phyloP scores from a whole-genome alignment of 2,329 filamentous ascomycete species.

The Chaetomium sp. region DNA sequence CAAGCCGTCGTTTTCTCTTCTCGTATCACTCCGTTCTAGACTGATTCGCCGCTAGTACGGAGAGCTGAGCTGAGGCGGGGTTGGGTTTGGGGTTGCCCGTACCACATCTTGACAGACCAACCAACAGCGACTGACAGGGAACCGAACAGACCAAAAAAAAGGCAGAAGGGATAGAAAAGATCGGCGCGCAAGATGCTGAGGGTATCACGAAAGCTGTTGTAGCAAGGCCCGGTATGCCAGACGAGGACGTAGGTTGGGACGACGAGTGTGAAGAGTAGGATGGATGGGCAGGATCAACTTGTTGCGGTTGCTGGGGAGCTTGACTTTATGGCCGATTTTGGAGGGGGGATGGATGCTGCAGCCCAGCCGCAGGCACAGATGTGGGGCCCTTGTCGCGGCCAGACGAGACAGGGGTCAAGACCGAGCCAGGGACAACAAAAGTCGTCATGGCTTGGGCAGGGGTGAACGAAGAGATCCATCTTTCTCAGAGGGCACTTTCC shows the following conservation, averaged over 20 bases:
- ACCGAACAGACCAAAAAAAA: constrained; percentile 3
- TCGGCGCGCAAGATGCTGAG: constrained; percentile 4
- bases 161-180: neutral
- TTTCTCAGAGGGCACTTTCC: neutral
- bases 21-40: neutral
- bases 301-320: constrained; percentile 17
- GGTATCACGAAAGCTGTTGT: constrained; percentile 16
- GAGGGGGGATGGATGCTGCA: constrained; percentile 19
- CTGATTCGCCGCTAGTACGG: neutral
- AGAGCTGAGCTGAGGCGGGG: constrained; percentile 9
- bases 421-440: constrained; percentile 11
- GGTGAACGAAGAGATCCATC: neutral
- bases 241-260: constrained; percentile 8
- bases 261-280: constrained; percentile 10
- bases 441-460: constrained; percentile 11
- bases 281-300: constrained; percentile 12
- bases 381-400: constrained; percentile 13
- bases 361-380: constrained; percentile 7
- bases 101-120: constrained; percentile 32
- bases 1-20: constrained; percentile 1
- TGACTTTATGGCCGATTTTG: constrained; percentile 21
- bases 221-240: constrained; percentile 11
- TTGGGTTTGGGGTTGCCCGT: constrained; percentile 19
- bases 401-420: constrained; percentile 15
- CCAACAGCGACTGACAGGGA: constrained; percentile 18